Evolutionary conservation across 306 rosid genomes (phyloP).

Genomic region (Prunus mume): DNA sequence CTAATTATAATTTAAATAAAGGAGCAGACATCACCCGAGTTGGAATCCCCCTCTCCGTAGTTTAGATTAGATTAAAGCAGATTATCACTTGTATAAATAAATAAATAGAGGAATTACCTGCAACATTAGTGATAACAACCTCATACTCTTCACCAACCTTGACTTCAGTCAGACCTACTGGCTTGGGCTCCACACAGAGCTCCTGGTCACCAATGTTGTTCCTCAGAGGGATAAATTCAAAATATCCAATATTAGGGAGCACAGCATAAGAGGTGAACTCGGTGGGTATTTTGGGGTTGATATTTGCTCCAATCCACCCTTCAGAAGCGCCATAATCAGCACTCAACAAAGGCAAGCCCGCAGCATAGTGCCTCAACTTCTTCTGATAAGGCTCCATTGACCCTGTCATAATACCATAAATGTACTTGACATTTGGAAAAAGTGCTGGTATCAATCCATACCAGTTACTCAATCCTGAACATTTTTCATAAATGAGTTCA

Average conservation of each 20-base stretch:
- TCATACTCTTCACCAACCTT: conserved; percentile 74
- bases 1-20: background rate
- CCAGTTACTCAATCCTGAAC: conserved; percentile 72
- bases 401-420: conserved; percentile 88
- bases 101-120: conserved; percentile 49
- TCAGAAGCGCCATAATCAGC: conserved; percentile 95
- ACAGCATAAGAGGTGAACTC: conserved; percentile 71
- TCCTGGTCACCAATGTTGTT: conserved; percentile 19
- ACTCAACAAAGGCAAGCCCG: conserved; percentile 68
- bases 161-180: conserved; percentile 70
- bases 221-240: conserved; percentile 70
- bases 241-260: conserved; percentile 87
- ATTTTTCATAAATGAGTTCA: conserved; percentile 46
- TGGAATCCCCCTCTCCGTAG: too few relatives aligned
- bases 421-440: conserved; percentile 76
- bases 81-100: too few relatives aligned
- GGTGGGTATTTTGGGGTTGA: conserved; percentile 64
- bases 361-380: conserved; percentile 81
- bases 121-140: conserved; percentile 60
- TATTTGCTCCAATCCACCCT: conserved; percentile 88
- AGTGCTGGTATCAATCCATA: conserved; percentile 75
- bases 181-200: conserved; percentile 24
- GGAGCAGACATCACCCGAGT: background rate
- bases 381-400: conserved; percentile 82
- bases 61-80: too few relatives aligned